phyloP scores from a whole-genome alignment of 2,329 filamentous ascomycete species.

The Verticillium longisporum region DNA sequence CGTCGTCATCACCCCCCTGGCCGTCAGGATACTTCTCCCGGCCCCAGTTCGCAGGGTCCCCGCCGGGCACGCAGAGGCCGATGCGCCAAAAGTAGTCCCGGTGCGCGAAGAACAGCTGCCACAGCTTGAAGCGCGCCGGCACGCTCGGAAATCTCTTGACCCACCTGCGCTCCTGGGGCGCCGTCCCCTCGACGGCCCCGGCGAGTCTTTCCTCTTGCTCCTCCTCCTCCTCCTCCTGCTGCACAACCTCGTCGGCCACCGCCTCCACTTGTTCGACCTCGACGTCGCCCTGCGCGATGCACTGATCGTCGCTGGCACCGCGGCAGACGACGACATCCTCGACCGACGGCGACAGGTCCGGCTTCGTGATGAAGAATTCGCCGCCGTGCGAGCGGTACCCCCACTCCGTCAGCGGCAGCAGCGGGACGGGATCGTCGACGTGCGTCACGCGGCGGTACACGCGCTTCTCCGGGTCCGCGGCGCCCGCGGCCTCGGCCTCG shows the following conservation, averaged over 20 bases:
- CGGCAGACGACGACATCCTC: slow-evolving; percentile 65
- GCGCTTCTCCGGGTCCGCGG: slow-evolving; percentile 22
- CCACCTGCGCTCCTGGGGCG: slow-evolving; percentile 21
- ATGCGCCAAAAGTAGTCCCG: slow-evolving; percentile 95
- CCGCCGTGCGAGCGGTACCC: slow-evolving; percentile 79
- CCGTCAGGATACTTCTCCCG: slow-evolving; percentile 29
- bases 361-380: slow-evolving; percentile 78
- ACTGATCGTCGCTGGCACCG: slow-evolving; percentile 64
- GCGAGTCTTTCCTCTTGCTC: background rate
- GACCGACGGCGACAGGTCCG: slow-evolving; percentile 58
- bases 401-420: slow-evolving; percentile 83
- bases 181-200: background rate
- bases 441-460: slow-evolving; percentile 78
- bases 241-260: slow-evolving; percentile 13
- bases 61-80: slow-evolving; percentile 80
- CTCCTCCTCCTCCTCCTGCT: slow-evolving; percentile 6
- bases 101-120: slow-evolving; percentile 90
- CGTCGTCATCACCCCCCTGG: slow-evolving; percentile 2
- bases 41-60: slow-evolving; percentile 63
- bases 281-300: slow-evolving; percentile 57
- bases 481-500: slow-evolving; percentile 9
- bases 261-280: slow-evolving; percentile 19
- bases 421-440: slow-evolving; percentile 76
- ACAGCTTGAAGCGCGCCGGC: slow-evolving; percentile 62
- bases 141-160: slow-evolving; percentile 32